Evolutionary conservation across 352 stramenopile species (phyloP).

Genomic region (Phytophthora sp.): DNA sequence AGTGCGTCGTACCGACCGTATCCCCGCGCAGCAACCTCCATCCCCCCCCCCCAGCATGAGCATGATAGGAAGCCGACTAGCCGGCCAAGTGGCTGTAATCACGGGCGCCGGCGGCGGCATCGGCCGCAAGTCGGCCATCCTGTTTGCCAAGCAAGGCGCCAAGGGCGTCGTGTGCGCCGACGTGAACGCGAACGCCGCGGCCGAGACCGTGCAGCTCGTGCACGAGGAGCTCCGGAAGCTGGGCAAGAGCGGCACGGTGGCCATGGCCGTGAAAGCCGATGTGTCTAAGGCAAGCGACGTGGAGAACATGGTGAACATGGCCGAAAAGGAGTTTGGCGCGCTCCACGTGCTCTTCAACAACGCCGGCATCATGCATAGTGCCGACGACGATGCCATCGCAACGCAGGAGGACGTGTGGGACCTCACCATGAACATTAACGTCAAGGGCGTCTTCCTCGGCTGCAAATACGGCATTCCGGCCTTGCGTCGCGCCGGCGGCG

Average conservation of each 20-base stretch:
- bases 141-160: conserved; percentile 84
- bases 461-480: conserved; percentile 89
- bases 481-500: conserved; percentile 75
- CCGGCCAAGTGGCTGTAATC: conserved; percentile 81
- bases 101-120: conserved; percentile 85
- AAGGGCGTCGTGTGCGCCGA: conserved; percentile 83
- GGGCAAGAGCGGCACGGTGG: conserved; percentile 59
- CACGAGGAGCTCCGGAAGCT: conserved; percentile 71
- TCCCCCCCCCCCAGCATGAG: conserved; percentile 41
- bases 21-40: not conserved
- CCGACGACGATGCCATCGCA: conserved; percentile 77
- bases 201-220: conserved; percentile 71
- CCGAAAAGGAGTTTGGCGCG: conserved; percentile 82
- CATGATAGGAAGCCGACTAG: conserved; percentile 61
- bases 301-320: conserved; percentile 77
- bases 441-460: conserved; percentile 90
- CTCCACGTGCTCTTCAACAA: conserved; percentile 90
- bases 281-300: conserved; percentile 78
- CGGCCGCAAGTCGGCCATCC: conserved; percentile 78
- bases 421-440: conserved; percentile 88
- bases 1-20: conserved; percentile 20
- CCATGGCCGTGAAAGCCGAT: conserved; percentile 62
- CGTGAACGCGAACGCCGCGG: conserved; percentile 69
- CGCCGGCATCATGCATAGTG: conserved; percentile 85
- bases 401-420: conserved; percentile 87